These are phyloP conservation scores for Chaetomium cochliodes DNA, from an alignment of 495 filamentous ascomycete species.

Conservation along the genomic window DNA sequence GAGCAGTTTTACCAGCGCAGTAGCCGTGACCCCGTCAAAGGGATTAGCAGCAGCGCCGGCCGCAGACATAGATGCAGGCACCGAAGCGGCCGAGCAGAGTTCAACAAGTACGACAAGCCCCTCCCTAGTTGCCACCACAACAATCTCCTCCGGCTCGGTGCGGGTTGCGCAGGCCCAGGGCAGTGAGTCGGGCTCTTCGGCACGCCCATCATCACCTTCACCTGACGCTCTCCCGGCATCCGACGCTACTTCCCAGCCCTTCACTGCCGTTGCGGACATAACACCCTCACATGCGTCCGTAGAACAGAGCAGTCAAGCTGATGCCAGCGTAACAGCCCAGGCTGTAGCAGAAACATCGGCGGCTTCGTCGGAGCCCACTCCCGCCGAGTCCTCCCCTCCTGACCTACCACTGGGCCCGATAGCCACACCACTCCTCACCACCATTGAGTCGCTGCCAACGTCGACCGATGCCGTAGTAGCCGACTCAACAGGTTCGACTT, in stretches of 20 bases:
- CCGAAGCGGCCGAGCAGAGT: conserved; percentile 19
- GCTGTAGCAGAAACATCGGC: conserved; percentile 22
- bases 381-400: conserved; percentile 24
- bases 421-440: conserved; percentile 26
- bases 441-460: conserved; percentile 23
- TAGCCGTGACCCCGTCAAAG: conserved; percentile 21
- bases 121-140: conserved; percentile 25
- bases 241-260: conserved; percentile 29
- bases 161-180: conserved; percentile 26
- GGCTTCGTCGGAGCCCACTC: conserved; percentile 21
- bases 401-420: conserved; percentile 21
- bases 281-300: conserved; percentile 27
- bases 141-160: conserved; percentile 18
- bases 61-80: conserved; percentile 19
- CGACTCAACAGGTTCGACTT: conserved; percentile 23
- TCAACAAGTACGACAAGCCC: conserved; percentile 40
- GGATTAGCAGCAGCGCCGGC: conserved; percentile 21
- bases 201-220: conserved; percentile 16
- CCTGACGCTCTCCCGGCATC: conserved; percentile 20
- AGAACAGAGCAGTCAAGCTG: conserved; percentile 36
- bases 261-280: conserved; percentile 28
- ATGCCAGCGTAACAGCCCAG: conserved; percentile 36
- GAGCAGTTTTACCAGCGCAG: conserved; percentile 17
- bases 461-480: conserved; percentile 22
- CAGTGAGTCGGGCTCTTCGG: conserved; percentile 7